Conservation (phyloP, 2,329 filamentous ascomycete genomes). For the Huntiella abstrusa region DNA sequence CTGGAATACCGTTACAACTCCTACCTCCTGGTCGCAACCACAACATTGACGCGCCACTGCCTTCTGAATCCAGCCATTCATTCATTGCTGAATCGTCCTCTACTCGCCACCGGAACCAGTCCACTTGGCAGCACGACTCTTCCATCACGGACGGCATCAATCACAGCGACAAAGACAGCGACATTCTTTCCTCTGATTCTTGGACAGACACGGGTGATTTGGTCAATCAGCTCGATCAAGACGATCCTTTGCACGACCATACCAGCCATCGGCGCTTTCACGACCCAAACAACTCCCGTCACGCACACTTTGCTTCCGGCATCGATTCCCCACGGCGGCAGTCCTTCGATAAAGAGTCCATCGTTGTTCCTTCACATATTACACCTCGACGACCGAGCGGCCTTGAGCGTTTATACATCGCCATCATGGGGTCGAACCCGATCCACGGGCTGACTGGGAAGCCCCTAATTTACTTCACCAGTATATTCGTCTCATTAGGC, state of each 20-base stretch:
- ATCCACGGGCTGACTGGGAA: conserved; percentile 91
- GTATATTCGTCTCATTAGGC: conserved; percentile 70
- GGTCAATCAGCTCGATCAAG: conserved; percentile 70
- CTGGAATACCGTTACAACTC: conserved; percentile 75
- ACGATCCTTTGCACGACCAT: conserved; percentile 61
- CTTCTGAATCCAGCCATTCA: conserved; percentile 26
- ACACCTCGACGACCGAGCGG: conserved; percentile 42
- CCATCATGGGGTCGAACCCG: conserved; percentile 68
- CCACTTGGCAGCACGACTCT: conserved; percentile 3
- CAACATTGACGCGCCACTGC: not conserved
- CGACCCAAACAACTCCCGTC: conserved; percentile 25
- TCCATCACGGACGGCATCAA: conserved; percentile 12
- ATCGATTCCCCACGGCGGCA: conserved; percentile 10
- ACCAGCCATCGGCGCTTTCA: conserved; percentile 40
- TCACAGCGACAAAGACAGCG: conserved; percentile 26
- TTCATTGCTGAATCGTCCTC: conserved; percentile 13
- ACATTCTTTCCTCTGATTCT: conserved; percentile 40
- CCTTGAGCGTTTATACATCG: conserved; percentile 51
- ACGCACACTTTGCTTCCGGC: conserved; percentile 32
- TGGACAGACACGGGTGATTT: conserved; percentile 95
- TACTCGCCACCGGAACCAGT: conserved; percentile 3
- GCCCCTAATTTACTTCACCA: conserved; percentile 91
- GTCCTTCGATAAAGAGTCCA: conserved; percentile 52
- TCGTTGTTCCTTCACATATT: conserved; percentile 53
- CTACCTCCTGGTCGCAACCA: conserved; percentile 24